Evolutionary conservation across 768 basidiomycete species (phyloP), one percentile per base, ranked within the genome.

Genomic region (Russula ochroleuca): DNA sequence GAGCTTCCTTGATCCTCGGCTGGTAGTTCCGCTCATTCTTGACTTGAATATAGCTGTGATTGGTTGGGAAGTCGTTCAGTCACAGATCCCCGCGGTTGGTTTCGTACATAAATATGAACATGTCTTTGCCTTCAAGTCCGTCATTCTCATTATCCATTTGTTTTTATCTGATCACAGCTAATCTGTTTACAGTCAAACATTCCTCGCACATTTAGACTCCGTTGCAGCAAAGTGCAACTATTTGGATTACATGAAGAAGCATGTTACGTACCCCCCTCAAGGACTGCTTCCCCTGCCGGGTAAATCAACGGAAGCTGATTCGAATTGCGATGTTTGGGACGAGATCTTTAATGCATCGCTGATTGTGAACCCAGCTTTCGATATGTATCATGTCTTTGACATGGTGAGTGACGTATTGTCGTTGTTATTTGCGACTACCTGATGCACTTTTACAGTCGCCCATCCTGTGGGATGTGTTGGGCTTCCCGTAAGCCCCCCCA

Each of bases 381-480:
- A 91, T 67, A 79, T 90, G 6, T 92, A 90, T 70, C 81, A 85
- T 23, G 87, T 91, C 61, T 88, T 88, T 73, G 88, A 90, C 70
- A 87, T 84, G 25, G 80, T 75, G 55, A 63, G 79, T 5, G 2
- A 5, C 13, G 14, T 69, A 6, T 5, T 31, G 21, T 67, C 15
- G 14, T 47, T 41, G 10, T 4, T 17, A 28, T 15, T 33, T 41
- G 55, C 1, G 14, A 5, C 31, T 13, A 5, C 35, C 15, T 68
- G n/a, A 69, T 31, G 62, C 5, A 11, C n/a, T 43, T 43, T 14
- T 35, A 11, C 45, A 78, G 67, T 89, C 77, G 73, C 89, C 88
- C 0, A 78, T 87, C 48, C 75, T 86, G 14, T 91, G 88, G 88
- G 89, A 90, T 65, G 87, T 90, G 9, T 84, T 51, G 10, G 31